Evolutionary conservation across 805 yeast genomes (phyloP).

Genomic region (Candida patagonica): DNA sequence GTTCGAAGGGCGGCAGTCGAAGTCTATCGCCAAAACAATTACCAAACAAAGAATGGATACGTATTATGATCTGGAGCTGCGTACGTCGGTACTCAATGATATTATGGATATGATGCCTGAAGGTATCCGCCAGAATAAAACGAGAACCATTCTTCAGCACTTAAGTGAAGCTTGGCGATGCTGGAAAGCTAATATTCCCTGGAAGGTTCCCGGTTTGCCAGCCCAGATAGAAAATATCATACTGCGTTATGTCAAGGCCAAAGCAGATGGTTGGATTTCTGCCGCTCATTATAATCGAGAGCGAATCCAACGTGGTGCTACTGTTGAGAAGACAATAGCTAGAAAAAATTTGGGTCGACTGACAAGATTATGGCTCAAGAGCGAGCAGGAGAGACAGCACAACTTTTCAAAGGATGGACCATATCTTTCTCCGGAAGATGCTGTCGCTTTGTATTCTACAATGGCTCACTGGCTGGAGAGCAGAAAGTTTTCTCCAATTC

Average conservation of each 20-base stretch:
- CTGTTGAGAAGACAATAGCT: slow-evolving; percentile 89
- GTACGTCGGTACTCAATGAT: slow-evolving; percentile 93
- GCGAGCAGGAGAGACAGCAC: slow-evolving; percentile 83
- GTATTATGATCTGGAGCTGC: slow-evolving; percentile 82
- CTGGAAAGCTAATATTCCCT: slow-evolving; percentile 98
- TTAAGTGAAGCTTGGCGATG: slow-evolving; percentile 98
- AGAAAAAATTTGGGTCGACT: slow-evolving; percentile 87
- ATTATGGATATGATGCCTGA: slow-evolving; percentile 96
- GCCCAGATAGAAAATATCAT: slow-evolving; percentile 80
- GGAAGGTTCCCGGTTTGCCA: slow-evolving; percentile 97
- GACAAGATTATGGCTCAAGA: slow-evolving; percentile 84
- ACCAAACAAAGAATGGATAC: slow-evolving; percentile 95
- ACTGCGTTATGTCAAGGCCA: slow-evolving; percentile 82
- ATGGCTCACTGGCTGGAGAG: slow-evolving; percentile 89
- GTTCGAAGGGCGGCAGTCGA: slow-evolving; percentile 89
- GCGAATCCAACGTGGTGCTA: slow-evolving; percentile 77
- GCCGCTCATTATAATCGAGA: slow-evolving; percentile 91
- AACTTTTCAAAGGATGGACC: slow-evolving; percentile 80
- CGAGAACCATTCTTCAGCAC: slow-evolving; percentile 84
- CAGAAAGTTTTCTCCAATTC: slow-evolving; percentile 74
- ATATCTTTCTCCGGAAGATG: slow-evolving; percentile 75
- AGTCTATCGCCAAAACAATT: slow-evolving; percentile 85
- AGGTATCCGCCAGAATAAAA: slow-evolving; percentile 77
- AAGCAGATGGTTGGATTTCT: slow-evolving; percentile 94
- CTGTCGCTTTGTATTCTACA: slow-evolving; percentile 74